phyloP scores from a whole-genome alignment of 2,329 filamentous ascomycete genomes.

The Byssothecium circinans region DNA sequence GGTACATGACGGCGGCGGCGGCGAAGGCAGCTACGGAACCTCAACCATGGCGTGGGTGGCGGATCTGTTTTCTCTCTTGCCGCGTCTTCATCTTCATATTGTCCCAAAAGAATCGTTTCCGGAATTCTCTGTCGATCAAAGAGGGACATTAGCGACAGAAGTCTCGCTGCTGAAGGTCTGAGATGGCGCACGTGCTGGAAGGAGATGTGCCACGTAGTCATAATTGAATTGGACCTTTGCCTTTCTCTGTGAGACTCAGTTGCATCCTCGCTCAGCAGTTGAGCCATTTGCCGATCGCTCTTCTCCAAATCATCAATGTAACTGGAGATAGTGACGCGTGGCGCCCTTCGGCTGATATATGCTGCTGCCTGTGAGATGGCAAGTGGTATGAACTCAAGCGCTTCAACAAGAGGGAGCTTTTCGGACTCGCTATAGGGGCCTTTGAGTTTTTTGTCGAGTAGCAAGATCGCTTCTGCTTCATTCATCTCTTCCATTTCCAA shows the following conservation, averaged over 20 bases:
- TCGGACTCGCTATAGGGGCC: not conserved
- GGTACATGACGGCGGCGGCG: not conserved
- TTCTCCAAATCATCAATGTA: slow-evolving; percentile 47
- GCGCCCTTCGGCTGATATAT: slow-evolving; percentile 24
- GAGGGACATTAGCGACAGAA: slow-evolving; percentile 51
- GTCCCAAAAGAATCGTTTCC: slow-evolving; percentile 11
- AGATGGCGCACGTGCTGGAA: slow-evolving; percentile 35
- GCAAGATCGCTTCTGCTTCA: slow-evolving; percentile 11
- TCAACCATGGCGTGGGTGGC: not conserved
- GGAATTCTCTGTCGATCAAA: slow-evolving; percentile 49
- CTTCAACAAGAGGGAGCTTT: slow-evolving; percentile 6
- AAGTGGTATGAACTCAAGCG: slow-evolving; percentile 37
- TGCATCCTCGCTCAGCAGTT: slow-evolving; percentile 13
- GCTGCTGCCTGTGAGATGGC: slow-evolving; percentile 37
- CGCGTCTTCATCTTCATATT: slow-evolving; percentile 1
- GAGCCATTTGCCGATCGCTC: slow-evolving; percentile 29
- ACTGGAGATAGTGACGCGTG: slow-evolving; percentile 5
- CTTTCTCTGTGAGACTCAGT: slow-evolving; percentile 29
- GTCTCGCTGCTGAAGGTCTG: slow-evolving; percentile 37
- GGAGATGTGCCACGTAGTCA: slow-evolving; percentile 36
- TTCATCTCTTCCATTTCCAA: slow-evolving; percentile 16
- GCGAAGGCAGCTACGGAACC: not conserved
- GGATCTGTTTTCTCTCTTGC: not conserved
- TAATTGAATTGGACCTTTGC: slow-evolving; percentile 37
- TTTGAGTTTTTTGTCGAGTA: slow-evolving; percentile 14